phyloP scores from a whole-genome alignment of 2,329 filamentous ascomycete species.

The Ampelomyces quisqualis region DNA sequence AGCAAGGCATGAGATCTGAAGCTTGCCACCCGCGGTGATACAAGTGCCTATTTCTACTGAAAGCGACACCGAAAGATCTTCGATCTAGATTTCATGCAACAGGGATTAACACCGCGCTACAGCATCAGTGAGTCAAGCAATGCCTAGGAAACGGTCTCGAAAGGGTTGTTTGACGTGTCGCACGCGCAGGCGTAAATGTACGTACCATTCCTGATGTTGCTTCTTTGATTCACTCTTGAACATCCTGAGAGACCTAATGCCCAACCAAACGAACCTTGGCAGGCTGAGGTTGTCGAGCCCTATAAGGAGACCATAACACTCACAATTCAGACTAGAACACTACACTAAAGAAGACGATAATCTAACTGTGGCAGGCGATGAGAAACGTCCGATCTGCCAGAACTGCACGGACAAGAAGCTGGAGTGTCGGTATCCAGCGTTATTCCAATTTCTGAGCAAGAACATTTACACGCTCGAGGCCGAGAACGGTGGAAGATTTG shows the following conservation, averaged over 20 bases:
- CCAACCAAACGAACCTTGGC: no score
- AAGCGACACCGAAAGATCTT: background rate
- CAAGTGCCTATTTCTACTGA: no score
- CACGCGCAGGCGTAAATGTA: constrained; percentile 53
- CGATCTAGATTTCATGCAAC: background rate
- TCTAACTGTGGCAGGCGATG: constrained; percentile 47
- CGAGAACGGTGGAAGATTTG: constrained; percentile 15
- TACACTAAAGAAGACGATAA: no score
- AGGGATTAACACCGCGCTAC: background rate
- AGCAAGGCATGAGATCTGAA: no score
- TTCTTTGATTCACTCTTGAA: background rate
- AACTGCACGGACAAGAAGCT: constrained; percentile 52
- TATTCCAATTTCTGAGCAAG: constrained; percentile 53
- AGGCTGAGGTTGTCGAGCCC: no score
- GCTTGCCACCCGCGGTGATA: no score
- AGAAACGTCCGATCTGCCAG: constrained; percentile 53
- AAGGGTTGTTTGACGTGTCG: constrained; percentile 42
- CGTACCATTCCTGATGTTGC: constrained; percentile 9
- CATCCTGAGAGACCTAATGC: no score
- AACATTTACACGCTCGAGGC: constrained; percentile 49
- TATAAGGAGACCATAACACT: no score
- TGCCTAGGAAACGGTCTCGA: constrained; percentile 11
- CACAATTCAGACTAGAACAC: no score
- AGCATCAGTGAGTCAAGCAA: constrained; percentile 4
- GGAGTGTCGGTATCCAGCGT: constrained; percentile 52